Evolutionary conservation across 495 filamentous ascomycete species (phyloP), one percentile per base, ranked within the genome.

Genomic region (Aspergillus mulundensis): DNA sequence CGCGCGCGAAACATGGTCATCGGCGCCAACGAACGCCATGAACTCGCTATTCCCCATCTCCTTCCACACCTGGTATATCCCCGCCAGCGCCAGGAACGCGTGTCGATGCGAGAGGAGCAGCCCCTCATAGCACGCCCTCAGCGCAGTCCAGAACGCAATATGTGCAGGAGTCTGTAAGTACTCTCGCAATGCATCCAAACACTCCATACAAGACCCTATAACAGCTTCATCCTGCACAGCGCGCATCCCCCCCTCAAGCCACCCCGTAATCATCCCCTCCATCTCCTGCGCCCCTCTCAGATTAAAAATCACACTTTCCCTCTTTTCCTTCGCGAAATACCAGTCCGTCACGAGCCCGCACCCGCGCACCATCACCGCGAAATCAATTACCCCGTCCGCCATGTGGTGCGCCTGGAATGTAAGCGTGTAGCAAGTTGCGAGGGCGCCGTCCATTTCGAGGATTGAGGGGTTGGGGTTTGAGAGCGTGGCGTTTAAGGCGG

Each of bases 331-430:
- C 7, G 46, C 34, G 6, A 54, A 69, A 68, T 84, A 82, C 58
- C 78, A 73, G 16, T 70, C 64, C 4, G 77, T 76, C 6, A 87
- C 75, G 10, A 84, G 70, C 34, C 79, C 65, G 57, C 81, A 78
- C 18, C 83, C 84, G 24, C 83, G 73, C 36, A 83, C 76, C 66
- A 86, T 85, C 11, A 83, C 80, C 69, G 84, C 78, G 62, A 81
- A 87, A 60, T 87, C 83, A 24, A 70, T 66, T 52, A 86, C 69
- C 12, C 84, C 83, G 67, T 86, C 84, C 30, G 76, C 70, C 46
- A 86, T 76, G 53, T 79, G 68, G 42, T 78, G 74, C 0, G 81
- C 80, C 61, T 86, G 83, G 70, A 84, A 86, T 4, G 78, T 77
- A 1, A 86, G 74, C 0, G 80, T 75, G 56, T 81, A 80, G 57